Evolutionary conservation across 306 rosid species (phyloP).

Genomic region (Carpinus viminea): DNA sequence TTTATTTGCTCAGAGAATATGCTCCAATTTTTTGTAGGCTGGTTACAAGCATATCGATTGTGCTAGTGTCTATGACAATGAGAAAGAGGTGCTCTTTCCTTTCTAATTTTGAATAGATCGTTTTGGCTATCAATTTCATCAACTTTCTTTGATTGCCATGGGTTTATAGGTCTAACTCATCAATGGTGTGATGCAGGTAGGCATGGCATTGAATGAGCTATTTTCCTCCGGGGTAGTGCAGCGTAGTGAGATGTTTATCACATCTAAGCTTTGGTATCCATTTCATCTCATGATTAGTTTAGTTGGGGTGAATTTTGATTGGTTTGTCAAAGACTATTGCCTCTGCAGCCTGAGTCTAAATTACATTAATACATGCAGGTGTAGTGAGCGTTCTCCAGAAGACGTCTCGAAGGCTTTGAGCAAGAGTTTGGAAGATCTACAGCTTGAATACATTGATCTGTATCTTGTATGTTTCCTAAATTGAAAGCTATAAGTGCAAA

Average conservation of each 20-base stretch:
- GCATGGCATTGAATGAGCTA: conserved; percentile 59
- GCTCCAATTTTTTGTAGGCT: conserved; percentile 44
- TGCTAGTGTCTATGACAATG: conserved; percentile 62
- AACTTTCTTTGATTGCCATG: background rate
- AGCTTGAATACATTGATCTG: conserved; percentile 71
- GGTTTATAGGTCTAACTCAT: background rate
- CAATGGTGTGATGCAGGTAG: conserved; percentile 44
- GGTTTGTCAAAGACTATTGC: background rate
- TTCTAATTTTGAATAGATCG: background rate
- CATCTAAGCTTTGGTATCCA: conserved; percentile 69
- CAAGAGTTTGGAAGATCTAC: conserved; percentile 57
- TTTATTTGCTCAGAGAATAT: conserved; percentile 11
- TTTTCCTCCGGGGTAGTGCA: conserved; percentile 57
- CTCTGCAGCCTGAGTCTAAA: conserved; percentile 3
- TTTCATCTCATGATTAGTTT: conserved; percentile 7
- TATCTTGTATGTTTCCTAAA: conserved; percentile 49
- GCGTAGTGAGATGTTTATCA: conserved; percentile 61
- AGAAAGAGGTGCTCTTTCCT: conserved; percentile 53
- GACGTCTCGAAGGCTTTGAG: conserved; percentile 63
- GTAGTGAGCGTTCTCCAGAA: conserved; percentile 62
- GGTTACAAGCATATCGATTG: conserved; percentile 78
- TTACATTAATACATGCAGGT: conserved; percentile 32
- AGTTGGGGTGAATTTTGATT: background rate
- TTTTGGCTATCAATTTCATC: background rate
- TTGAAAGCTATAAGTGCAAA: background rate